phyloP scores from a whole-genome alignment of 192 early-diverging fungal genomes.

The Coemansia sp. region DNA sequence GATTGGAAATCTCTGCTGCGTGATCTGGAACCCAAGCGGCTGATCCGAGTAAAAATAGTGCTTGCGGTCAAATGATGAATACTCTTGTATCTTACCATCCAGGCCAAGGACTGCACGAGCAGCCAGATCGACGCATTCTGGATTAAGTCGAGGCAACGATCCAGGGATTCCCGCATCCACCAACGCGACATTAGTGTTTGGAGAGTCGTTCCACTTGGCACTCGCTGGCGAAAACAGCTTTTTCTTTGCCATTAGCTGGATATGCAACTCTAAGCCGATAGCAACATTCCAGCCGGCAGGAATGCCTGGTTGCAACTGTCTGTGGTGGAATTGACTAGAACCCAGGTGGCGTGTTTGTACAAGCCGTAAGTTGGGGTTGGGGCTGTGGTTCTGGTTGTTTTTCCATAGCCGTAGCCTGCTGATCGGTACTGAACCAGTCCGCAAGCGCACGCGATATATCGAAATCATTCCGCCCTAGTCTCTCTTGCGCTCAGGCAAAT shows the following conservation, averaged over 20 bases:
- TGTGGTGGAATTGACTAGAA: background rate
- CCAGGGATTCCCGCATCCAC: conserved; percentile 90
- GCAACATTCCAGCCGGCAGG: conserved; percentile 59
- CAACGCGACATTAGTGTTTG: conserved; percentile 72
- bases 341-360: background rate
- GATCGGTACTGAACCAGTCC: background rate
- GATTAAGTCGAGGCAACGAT: conserved; percentile 74
- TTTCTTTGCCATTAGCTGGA: conserved; percentile 67
- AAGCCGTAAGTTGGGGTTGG: background rate
- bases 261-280: conserved; percentile 91
- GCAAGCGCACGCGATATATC: background rate
- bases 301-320: background rate
- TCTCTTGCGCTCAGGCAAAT: background rate
- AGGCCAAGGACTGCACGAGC: conserved; percentile 73
- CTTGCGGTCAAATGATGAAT: conserved; percentile 86
- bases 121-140: conserved; percentile 70
- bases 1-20: conserved; percentile 82
- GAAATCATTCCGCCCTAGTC: background rate
- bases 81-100: conserved; percentile 60
- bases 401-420: background rate
- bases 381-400: background rate
- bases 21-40: conserved; percentile 94
- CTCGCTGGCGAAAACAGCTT: conserved; percentile 83
- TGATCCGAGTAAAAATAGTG: conserved; percentile 96
- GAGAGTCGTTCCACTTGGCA: conserved; percentile 49